phyloP scores from a whole-genome alignment of 306 rosid species.

The Senna siamea region DNA sequence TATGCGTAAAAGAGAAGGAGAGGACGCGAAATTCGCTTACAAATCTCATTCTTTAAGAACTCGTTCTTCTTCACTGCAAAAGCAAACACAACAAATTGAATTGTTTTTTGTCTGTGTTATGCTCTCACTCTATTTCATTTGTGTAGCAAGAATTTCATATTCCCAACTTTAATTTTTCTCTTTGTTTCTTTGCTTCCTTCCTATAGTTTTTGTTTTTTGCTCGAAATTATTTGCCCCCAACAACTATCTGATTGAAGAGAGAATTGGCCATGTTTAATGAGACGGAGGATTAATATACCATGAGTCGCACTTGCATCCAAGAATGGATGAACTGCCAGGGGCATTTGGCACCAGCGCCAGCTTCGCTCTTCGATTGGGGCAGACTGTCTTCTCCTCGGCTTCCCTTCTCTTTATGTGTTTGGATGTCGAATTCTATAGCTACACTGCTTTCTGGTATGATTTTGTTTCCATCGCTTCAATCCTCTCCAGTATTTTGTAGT shows the following conservation, averaged over 20 bases:
- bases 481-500: background rate
- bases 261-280: conserved; percentile 28
- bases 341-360: conserved; percentile 94
- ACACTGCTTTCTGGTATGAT: conserved; percentile 80
- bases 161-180: background rate
- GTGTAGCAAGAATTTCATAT: conserved; percentile 7
- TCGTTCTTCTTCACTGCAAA: background rate
- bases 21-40: conserved; percentile 9
- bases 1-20: background rate
- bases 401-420: conserved; percentile 91
- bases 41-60: background rate
- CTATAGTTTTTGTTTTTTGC: background rate
- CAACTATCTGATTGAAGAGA: conserved; percentile 19
- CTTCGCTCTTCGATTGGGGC: conserved; percentile 92
- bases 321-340: conserved; percentile 88
- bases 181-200: background rate
- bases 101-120: background rate
- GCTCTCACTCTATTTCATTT: background rate
- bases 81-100: background rate
- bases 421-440: conserved; percentile 76
- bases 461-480: background rate
- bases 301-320: background rate
- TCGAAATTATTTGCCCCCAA: background rate
- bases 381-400: conserved; percentile 78
- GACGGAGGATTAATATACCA: conserved; percentile 29